These are phyloP conservation scores for Zarea fungicola DNA, from an alignment of 2,329 filamentous ascomycete genomes.

Conservation along the genomic window DNA sequence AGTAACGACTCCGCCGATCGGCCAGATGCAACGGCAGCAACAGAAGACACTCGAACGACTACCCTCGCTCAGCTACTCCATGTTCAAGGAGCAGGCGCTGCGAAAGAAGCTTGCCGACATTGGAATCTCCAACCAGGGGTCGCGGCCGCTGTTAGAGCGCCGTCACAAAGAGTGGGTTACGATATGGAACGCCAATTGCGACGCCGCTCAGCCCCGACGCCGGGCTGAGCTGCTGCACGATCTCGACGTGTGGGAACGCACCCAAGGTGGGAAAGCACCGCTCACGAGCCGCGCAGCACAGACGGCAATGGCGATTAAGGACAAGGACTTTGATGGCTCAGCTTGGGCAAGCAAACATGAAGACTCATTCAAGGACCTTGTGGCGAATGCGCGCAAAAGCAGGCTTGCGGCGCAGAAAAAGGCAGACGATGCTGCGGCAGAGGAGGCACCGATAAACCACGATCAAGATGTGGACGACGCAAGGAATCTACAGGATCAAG, in stretches of 20 bases:
- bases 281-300: constrained; percentile 31
- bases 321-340: constrained; percentile 80
- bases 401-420: constrained; percentile 35
- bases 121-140: constrained; percentile 67
- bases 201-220: constrained; percentile 66
- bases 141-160: constrained; percentile 64
- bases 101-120: constrained; percentile 77
- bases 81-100: constrained; percentile 74
- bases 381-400: constrained; percentile 65
- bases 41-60: constrained; percentile 55
- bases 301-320: constrained; percentile 54
- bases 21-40: constrained; percentile 22
- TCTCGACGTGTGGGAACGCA: constrained; percentile 80
- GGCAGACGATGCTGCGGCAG: constrained; percentile 20
- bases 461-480: constrained; percentile 1
- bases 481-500: neutral
- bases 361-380: constrained; percentile 70
- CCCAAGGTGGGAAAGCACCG: constrained; percentile 60
- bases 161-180: constrained; percentile 93
- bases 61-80: constrained; percentile 77
- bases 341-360: constrained; percentile 72
- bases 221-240: constrained; percentile 71
- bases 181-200: constrained; percentile 95
- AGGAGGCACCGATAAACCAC: no score
- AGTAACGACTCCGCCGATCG: constrained; percentile 5